Base-by-base conservation (phyloP, 192 early-diverging fungal species). In the Rhizoclosmatium globosum region DNA sequence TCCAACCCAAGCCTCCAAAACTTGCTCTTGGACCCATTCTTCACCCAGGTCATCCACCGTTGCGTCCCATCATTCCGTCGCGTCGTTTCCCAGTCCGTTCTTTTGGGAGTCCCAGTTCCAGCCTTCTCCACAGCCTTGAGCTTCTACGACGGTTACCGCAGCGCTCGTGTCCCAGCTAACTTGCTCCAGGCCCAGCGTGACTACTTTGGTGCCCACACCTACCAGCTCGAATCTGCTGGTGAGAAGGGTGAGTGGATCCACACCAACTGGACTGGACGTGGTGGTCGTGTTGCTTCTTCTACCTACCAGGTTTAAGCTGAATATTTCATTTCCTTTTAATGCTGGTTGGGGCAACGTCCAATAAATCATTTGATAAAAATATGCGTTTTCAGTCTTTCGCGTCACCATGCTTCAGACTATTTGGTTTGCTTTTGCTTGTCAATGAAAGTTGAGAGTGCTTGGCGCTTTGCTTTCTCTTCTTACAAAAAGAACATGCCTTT, bases 201-300 rank as follows among this genome's bases (percentile, higher is more conserved):
- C 86, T 99, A 96, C 92, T 99, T 99, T 91, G 97, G 96, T 80
- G 97, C 97, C 39, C 97, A 98, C 90, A 96, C 95, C 42, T 98
- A 96, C 85, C 94, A 97, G 90, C 88, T 92, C 42, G 87, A 94
- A 74, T 46, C 47, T 60, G 72, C n/a, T 2, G 89, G 83, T 80
- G 86, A 87, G 79, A 92, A 92, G 53, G 94, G 94, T 58, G 88
- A 76, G 66, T 92, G 80, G 85, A 84, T 95, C 68, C 97, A 99
- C 93, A 94, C 96, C 85, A 99, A 99, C 95, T 99, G 96, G 97
- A 98, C 96, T 79, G 97, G 96, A 64, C 92, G 92, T 72, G 97
- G 97, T 82, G 97, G 92, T 57, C 88, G 91, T 74, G 91, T 94
- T 67, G 85, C 88, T 57, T 90, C 91, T 1, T 87, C 89, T 56